Conservation (phyloP, 2,329 filamentous ascomycete species). For the Emmonsiellopsis sp. region DNA sequence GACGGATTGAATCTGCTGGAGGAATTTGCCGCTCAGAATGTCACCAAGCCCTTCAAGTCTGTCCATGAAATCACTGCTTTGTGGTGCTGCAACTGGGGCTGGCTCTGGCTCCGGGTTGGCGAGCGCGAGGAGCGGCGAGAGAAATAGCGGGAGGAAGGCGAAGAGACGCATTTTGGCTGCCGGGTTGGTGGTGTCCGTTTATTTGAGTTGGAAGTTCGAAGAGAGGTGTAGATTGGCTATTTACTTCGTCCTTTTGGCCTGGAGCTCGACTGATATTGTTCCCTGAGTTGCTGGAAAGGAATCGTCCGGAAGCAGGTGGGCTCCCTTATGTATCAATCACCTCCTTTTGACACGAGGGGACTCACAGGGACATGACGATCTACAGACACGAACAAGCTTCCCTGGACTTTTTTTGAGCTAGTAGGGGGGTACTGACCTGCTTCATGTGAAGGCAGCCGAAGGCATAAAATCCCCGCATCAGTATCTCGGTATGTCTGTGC, state of each 20-base stretch:
- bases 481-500: background rate
- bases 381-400: background rate
- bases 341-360: background rate
- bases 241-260: background rate
- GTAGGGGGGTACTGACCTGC: background rate
- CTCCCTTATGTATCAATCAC: background rate
- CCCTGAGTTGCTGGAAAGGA: background rate
- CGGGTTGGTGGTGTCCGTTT: background rate
- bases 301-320: background rate
- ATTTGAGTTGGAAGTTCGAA: background rate
- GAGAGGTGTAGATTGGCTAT: background rate
- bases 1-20: background rate
- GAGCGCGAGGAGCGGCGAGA: background rate
- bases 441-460: background rate
- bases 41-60: background rate
- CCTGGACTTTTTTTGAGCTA: background rate
- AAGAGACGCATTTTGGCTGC: background rate
- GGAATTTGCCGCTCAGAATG: background rate
- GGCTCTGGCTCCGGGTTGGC: background rate
- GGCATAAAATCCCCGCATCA: background rate
- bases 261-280: background rate
- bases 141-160: background rate
- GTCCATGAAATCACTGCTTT: background rate
- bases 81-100: background rate
- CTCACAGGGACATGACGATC: background rate